Evolutionary conservation across 2,329 filamentous ascomycete species (phyloP), one percentile per base, ranked within the genome.

Genomic region (Malbranchea cinnamomea): DNA sequence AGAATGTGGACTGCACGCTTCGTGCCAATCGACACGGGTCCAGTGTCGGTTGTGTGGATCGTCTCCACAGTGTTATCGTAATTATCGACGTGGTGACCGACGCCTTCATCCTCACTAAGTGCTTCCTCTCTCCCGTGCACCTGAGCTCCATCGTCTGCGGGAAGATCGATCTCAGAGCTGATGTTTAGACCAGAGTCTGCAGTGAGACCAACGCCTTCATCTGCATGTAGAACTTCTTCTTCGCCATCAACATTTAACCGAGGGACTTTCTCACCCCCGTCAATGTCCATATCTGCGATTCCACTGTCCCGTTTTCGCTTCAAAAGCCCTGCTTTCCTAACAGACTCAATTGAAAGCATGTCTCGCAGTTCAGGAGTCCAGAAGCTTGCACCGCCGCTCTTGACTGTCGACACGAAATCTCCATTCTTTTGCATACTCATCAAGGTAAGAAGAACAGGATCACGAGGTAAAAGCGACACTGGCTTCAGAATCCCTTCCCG

Each of bases 1-100:
- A 98, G 71, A 31, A 95, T 71, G 54, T 98, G 87, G 12, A 98
- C 91, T 19, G 89, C 89, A 47, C 93, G 85, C 56, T 91, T 89
- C 7, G 89, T 98, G 36, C 83, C 85, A 11, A 92, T 58, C 0
- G 85, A 93, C 6, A 95, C 78, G 0, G 83, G 80, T 0, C 84
- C 84, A 39, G 74, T 82, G 40, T 94, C 84, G 17, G 74, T 73
- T 7, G 84, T 81, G 47, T 89, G 80, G 3, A 82, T 57, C 7
- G 81, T 78, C 14, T 70, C 71, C 21, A 73, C 76, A 0, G 81
- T 87, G 24, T 84, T 80, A 43, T 93, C 82, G 44, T 89, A 82
- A 18, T 71, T 70, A 9, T 78, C 69, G 37, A 60, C 50, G 9
- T 59, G 52, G 16, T 59, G 59, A 28, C 50, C 53, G 25, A 57